Evolutionary conservation across 495 filamentous ascomycete species (phyloP).

Genomic region (Tuber umbilicatum): DNA sequence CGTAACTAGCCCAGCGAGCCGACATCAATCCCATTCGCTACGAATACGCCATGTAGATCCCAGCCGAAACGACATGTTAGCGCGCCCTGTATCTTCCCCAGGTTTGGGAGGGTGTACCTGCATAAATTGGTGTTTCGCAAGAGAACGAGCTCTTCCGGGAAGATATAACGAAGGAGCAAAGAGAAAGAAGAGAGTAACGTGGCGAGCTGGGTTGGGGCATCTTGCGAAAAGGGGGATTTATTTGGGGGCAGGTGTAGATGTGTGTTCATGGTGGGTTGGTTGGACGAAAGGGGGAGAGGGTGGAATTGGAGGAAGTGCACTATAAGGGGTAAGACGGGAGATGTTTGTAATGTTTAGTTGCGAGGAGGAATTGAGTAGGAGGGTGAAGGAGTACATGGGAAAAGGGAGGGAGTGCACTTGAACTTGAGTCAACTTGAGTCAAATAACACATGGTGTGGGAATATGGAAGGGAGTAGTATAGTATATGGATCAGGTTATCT

Average conservation of each 20-base stretch:
- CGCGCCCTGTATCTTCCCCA: neutral
- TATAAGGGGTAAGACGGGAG: neutral
- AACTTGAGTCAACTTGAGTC: neutral
- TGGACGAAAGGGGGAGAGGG: neutral
- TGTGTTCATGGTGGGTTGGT: slow-evolving; percentile 5
- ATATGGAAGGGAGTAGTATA: neutral
- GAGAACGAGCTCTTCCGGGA: neutral
- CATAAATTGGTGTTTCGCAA: neutral
- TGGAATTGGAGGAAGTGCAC: neutral
- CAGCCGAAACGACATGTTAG: neutral
- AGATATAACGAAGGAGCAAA: neutral
- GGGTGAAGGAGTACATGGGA: neutral
- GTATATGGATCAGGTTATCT: neutral
- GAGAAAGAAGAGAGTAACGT: neutral
- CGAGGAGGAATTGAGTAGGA: slow-evolving; percentile 1
- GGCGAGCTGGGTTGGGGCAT: neutral
- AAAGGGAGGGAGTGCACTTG: neutral
- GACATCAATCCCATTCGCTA: neutral
- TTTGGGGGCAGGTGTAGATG: neutral
- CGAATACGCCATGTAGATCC: neutral
- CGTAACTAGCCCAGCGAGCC: neutral
- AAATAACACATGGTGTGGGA: neutral
- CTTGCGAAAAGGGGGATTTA: neutral
- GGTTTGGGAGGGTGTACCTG: neutral
- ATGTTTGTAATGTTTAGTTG: neutral